Evolutionary conservation across 257 asterid genomes (phyloP), one percentile per base, ranked within the genome.

Genomic region (Rubia yunnanensis): DNA sequence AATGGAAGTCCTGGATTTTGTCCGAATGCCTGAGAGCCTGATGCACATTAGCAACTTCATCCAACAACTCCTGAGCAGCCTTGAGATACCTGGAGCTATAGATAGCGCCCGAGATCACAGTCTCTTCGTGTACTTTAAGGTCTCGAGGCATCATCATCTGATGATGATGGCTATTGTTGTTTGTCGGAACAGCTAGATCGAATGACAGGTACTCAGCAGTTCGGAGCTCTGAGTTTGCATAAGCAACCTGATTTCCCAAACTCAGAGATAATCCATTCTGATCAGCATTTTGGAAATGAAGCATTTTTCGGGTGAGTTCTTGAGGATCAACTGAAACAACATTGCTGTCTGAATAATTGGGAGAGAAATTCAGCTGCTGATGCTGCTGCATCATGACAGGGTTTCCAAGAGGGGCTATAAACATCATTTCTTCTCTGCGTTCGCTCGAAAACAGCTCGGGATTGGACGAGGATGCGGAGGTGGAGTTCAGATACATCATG

Each of bases 21-120:
- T 72, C 82, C 11, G 68, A 60, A 54, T 60, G 66, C 70, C 74
- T 74, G 52, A 76, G 72, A 56, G 74, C 77, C 64, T 71, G 72
- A 28, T 76, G 84, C 50, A 87, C 79, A 72, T 75, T 82, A 53
- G 84, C 88, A 13, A 85, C 61, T 70, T 89, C 95, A 54, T 80
- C 81, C 5, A 89, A 89, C 36, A 89, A 67, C 62, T 85, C 85
- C 50, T 78, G 92, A 66, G 83, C 85, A 28, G 85, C 94, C 76
- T 75, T 84, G 22, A 87, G 84, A 78, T 82, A 84, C 52, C 74
- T 85, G 10, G 88, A 82, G 70, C 76, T 76, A 73, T 78, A 74
- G 49, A 81, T 63, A 5, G 70, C 65, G 15, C 80, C 80, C 28
- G 76, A 59, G 55, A 58, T 53, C 38, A 73, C 73, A n/a, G 77